Conservation (phyloP, 495 filamentous ascomycete species). For the Daldinia bambusicola region DNA sequence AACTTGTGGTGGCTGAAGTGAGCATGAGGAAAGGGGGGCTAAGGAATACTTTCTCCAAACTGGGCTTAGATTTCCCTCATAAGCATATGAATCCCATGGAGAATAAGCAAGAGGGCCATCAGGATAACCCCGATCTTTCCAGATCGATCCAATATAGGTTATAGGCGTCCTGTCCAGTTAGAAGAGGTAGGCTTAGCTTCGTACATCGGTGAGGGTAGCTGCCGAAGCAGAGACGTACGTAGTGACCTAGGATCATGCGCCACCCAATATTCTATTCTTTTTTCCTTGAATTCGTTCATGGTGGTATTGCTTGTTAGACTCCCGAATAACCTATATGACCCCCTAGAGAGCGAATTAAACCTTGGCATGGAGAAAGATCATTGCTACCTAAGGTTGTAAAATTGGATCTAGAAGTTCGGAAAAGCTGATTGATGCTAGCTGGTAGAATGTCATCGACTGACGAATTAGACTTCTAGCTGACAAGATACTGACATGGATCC, state of each 20-base stretch:
- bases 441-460: constrained; percentile 15
- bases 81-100: neutral
- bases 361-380: neutral
- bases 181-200: constrained; percentile 1
- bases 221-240: neutral
- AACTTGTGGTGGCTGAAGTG: constrained; percentile 14
- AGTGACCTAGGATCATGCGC: neutral
- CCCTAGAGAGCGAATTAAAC: neutral
- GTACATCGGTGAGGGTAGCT: neutral
- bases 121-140: neutral
- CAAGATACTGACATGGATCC: constrained; percentile 32
- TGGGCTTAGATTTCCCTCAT: neutral
- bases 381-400: neutral
- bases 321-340: neutral
- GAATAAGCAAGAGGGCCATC: neutral
- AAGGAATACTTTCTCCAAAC: neutral
- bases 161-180: neutral
- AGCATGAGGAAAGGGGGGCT: neutral
- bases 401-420: neutral
- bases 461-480: neutral
- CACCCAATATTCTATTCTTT: neutral
- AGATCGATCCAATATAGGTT: constrained; percentile 9
- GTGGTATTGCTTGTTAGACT: neutral
- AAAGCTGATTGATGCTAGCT: neutral
- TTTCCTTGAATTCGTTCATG: neutral